These are phyloP conservation scores for Cyclotella kingstonii DNA, from an alignment of 108 stramenopile species.

Conservation along the genomic window DNA sequence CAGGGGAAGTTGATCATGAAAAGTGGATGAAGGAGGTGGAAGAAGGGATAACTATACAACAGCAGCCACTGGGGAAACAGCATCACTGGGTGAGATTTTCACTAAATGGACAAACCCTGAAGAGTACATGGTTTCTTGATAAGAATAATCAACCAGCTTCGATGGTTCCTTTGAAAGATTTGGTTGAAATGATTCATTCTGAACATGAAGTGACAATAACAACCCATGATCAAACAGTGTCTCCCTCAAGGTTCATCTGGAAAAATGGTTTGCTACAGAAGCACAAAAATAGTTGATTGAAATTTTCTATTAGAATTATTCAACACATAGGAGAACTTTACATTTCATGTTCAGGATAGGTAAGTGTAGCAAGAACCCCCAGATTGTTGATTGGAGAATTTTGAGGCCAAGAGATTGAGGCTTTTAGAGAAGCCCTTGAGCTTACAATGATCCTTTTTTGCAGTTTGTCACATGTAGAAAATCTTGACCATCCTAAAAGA, in stretches of 20 bases:
- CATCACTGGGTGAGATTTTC: slow-evolving; percentile 67
- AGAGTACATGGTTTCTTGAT: slow-evolving; percentile 46
- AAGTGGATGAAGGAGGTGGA: too few species aligned
- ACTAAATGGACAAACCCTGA: slow-evolving; percentile 62
- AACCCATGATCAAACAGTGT: slow-evolving; percentile 10
- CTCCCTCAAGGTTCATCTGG: slow-evolving; percentile 23
- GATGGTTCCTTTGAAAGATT: slow-evolving; percentile 48
- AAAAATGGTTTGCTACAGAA: slow-evolving; percentile 18
- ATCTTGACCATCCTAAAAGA: too few species aligned
- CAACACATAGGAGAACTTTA: too few species aligned
- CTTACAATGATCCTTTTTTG: too few species aligned
- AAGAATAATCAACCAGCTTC: slow-evolving; percentile 31
- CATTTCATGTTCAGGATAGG: too few species aligned
- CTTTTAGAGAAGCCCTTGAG: too few species aligned
- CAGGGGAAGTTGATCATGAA: neutral
- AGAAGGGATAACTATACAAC: too few species aligned
- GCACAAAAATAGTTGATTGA: slow-evolving; percentile 8
- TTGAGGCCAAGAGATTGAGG: too few species aligned
- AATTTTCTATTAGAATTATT: too few species aligned
- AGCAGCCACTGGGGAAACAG: neutral
- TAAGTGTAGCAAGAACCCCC: too few species aligned
- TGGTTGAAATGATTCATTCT: slow-evolving; percentile 43
- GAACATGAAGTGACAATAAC: slow-evolving; percentile 43
- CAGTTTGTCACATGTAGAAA: too few species aligned
- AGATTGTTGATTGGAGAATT: too few species aligned